A percentile compares a stretch with the other conserved stretches of the same genome.
Evolutionary conservation across 1,284 basidiomycete genomes (phyloP).

Genomic region (Taiwanofungus camphoratus): DNA sequence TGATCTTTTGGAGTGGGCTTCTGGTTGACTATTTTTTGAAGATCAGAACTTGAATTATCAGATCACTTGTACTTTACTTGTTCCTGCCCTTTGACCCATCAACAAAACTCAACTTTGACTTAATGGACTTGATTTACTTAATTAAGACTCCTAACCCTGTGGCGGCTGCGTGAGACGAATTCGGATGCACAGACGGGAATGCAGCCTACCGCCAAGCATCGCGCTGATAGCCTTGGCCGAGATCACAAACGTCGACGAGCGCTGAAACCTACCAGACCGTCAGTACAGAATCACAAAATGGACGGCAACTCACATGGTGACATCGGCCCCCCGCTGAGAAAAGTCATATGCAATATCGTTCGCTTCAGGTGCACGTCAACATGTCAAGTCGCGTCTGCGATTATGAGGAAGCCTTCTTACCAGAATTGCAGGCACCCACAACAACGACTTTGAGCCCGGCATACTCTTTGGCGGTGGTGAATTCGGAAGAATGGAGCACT

Average conservation of each 20-base stretch:
- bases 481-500: slow-evolving; percentile 34
- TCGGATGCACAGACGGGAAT: too few species aligned
- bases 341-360: slow-evolving; percentile 6
- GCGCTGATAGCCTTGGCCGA: not conserved
- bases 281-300: not conserved
- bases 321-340: slow-evolving; percentile 1
- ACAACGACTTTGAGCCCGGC: slow-evolving; percentile 39
- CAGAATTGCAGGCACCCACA: slow-evolving; percentile 35
- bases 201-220: not conserved
- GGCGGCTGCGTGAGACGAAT: too few species aligned
- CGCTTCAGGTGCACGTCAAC: not conserved
- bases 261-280: not conserved
- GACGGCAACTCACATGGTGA: not conserved
- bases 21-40: too few species aligned
- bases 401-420: slow-evolving; percentile 15
- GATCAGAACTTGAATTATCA: too few species aligned
- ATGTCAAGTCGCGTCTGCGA: not conserved
- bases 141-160: too few species aligned
- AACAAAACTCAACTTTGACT: too few species aligned
- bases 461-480: slow-evolving; percentile 31
- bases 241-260: slow-evolving; percentile 5
- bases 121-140: too few species aligned
- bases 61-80: too few species aligned
- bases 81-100: too few species aligned
- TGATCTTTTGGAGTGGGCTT: slow-evolving; percentile 44